Percentiles rank a stretch among this genome's conserved stretches.
These are phyloP conservation scores for Macadamia integrifolia DNA, from an alignment of 164 flowering plant species.

Conservation along the genomic window DNA sequence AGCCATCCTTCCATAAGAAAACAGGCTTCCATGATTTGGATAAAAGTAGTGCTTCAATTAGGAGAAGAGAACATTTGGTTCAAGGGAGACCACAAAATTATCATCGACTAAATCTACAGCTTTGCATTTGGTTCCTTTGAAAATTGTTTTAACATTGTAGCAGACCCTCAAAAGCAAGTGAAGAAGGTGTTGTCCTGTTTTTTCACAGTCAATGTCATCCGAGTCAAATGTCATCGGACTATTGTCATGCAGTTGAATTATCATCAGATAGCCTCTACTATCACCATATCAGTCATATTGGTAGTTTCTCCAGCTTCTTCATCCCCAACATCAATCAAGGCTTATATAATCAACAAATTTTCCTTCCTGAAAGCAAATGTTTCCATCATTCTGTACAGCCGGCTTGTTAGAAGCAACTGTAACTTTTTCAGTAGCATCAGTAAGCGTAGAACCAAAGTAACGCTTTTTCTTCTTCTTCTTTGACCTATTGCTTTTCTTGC, in stretches of 20 bases:
- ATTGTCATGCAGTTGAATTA: no score
- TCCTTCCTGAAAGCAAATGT: constrained; percentile 29
- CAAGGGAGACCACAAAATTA: no score
- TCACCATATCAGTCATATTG: constrained; percentile 3
- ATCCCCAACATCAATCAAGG: constrained; percentile 37
- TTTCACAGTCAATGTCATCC: constrained; percentile 11
- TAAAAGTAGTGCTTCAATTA: no score
- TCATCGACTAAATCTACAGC: no score
- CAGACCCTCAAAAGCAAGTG: no score
- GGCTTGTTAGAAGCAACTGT: constrained; percentile 20
- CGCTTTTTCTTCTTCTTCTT: constrained; percentile 45
- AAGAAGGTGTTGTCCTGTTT: no score
- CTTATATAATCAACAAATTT: constrained; percentile 52
- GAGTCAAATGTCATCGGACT: constrained; percentile 2
- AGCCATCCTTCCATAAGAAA: no score
- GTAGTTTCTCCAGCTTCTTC: constrained; percentile 34
- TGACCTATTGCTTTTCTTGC: constrained; percentile 37
- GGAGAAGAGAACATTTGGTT: no score
- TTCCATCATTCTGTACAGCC: constrained; percentile 19
- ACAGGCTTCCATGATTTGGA: no score
- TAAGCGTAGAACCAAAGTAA: constrained; percentile 53
- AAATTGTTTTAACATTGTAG: no score
- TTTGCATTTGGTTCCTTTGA: no score
- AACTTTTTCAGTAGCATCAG: constrained; percentile 18
- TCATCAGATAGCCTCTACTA: no score